Evolutionary conservation across 1,139 yeast species (phyloP).

Genomic region (Yamadazyma oceani): DNA sequence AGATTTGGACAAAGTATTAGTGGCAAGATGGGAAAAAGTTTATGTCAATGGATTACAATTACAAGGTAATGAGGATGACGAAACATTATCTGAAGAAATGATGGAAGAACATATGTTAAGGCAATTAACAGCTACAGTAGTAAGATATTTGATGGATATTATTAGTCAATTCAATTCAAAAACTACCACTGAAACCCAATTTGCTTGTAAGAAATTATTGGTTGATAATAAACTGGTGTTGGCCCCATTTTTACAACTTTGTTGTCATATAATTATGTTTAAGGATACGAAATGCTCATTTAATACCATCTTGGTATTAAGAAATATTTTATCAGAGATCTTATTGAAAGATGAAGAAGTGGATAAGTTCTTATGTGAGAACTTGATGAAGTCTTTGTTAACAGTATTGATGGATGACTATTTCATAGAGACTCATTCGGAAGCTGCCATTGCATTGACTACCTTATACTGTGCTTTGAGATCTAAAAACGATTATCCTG

Average conservation of each 20-base stretch:
- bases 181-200: conserved; percentile 54
- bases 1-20: conserved; percentile 70
- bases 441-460: conserved; percentile 86
- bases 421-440: conserved; percentile 84
- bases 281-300: conserved; percentile 91
- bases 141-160: conserved; percentile 80
- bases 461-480: conserved; percentile 74
- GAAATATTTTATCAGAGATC: conserved; percentile 68
- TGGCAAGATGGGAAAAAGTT: conserved; percentile 73
- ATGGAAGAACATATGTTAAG: conserved; percentile 94
- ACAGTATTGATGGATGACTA: conserved; percentile 70
- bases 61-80: conserved; percentile 72
- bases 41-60: conserved; percentile 69
- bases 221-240: conserved; percentile 64
- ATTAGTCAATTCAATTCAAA: conserved; percentile 68
- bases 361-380: conserved; percentile 71
- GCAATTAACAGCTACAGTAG: conserved; percentile 93
- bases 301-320: conserved; percentile 78
- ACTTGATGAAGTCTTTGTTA: conserved; percentile 47
- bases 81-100: conserved; percentile 92
- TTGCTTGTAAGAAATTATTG: conserved; percentile 64
- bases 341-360: conserved; percentile 72
- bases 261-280: conserved; percentile 76
- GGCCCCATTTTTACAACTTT: conserved; percentile 75
- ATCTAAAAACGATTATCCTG: conserved; percentile 58